Evolutionary conservation across 306 rosid genomes (phyloP).

Genomic region (Fragaria iinumae): DNA sequence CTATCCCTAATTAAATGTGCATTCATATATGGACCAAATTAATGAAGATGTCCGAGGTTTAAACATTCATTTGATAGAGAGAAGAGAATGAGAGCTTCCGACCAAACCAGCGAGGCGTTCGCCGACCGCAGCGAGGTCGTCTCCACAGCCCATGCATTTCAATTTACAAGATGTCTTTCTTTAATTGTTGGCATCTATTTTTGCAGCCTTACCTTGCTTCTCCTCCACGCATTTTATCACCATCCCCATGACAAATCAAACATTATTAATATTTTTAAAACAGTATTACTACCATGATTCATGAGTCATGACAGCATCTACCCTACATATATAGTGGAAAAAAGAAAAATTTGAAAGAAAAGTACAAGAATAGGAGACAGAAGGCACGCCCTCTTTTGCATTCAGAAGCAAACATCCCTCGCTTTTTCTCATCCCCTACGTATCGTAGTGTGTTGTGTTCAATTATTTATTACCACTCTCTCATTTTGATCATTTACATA

Average conservation of each 20-base stretch:
- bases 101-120: slow-evolving; percentile 60
- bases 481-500: neutral
- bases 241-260: slow-evolving; percentile 31
- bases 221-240: slow-evolving; percentile 37
- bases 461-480: neutral
- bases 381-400: slow-evolving; percentile 43
- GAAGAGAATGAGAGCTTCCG: slow-evolving; percentile 19
- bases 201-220: slow-evolving; percentile 39
- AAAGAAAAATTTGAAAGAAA: neutral
- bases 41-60: neutral
- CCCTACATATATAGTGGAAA: slow-evolving; percentile 22
- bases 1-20: neutral
- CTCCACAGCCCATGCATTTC: slow-evolving; percentile 54
- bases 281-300: too few relatives aligned
- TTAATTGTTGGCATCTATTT: slow-evolving; percentile 5
- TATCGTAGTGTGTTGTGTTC: neutral
- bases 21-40: neutral
- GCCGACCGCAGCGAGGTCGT: slow-evolving; percentile 67
- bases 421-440: slow-evolving; percentile 13
- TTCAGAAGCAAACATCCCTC: slow-evolving; percentile 72
- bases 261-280: neutral
- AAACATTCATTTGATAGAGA: neutral
- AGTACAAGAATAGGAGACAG: neutral
- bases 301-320: slow-evolving; percentile 10
- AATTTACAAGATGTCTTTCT: slow-evolving; percentile 47